Percentiles rank a stretch among this genome's conserved stretches.
These are phyloP conservation scores for Cardamine occulta DNA, from an alignment of 345 rosid genomes.

Conservation along the genomic window DNA sequence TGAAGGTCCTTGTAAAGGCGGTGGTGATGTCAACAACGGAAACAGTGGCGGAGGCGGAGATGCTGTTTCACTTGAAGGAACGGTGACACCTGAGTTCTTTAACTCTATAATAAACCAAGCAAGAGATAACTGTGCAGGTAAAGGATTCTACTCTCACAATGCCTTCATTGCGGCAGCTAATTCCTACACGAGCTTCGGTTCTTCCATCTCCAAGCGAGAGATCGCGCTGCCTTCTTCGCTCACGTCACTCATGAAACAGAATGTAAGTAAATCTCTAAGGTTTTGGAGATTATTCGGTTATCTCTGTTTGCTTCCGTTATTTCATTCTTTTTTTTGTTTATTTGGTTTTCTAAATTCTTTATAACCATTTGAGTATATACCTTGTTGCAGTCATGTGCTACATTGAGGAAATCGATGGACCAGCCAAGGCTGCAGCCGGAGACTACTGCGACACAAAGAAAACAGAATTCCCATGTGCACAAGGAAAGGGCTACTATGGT, in stretches of 20 bases:
- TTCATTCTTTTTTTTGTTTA: not conserved
- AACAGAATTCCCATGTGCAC: conserved; percentile 56
- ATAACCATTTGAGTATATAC: conserved; percentile 14
- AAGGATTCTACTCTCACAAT: conserved; percentile 59
- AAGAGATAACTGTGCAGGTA: conserved; percentile 55
- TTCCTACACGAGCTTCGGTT: conserved; percentile 58
- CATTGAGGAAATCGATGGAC: conserved; percentile 59
- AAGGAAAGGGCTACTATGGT: conserved; percentile 58
- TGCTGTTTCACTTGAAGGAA: conserved; percentile 45
- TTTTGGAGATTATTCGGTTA: too few relatives aligned
- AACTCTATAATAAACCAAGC: conserved; percentile 59
- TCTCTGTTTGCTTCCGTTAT: too few relatives aligned
- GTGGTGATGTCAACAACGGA: conserved; percentile 3
- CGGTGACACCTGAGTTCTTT: conserved; percentile 61
- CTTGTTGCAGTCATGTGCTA: conserved; percentile 54
- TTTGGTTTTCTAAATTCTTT: not conserved
- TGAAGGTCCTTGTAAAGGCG: conserved; percentile 56
- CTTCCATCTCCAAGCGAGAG: conserved; percentile 61
- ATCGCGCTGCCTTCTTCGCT: conserved; percentile 84
- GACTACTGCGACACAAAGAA: conserved; percentile 49
- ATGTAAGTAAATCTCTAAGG: conserved; percentile 5
- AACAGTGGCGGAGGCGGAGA: conserved; percentile 7
- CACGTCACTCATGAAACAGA: conserved; percentile 80
- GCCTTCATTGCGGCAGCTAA: conserved; percentile 55
- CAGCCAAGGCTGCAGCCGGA: conserved; percentile 28